Percentiles rank a stretch among this genome's conserved stretches.
These are phyloP conservation scores for Westerdykella ornata DNA, from an alignment of 2,329 filamentous ascomycete genomes.

Conservation along the genomic window DNA sequence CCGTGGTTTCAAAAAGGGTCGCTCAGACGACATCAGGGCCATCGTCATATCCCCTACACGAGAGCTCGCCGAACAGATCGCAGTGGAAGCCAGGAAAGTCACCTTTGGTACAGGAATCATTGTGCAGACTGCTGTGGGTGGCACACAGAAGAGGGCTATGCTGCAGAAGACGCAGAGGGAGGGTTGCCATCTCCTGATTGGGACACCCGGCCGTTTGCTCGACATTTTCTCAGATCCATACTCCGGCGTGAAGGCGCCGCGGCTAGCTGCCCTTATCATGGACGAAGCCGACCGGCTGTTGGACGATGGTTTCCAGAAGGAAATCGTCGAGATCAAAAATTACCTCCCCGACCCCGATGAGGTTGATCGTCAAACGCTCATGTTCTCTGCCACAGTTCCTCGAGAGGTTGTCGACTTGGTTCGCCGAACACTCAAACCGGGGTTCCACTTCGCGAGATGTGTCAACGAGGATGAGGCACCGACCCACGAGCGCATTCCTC, in stretches of 20 bases:
- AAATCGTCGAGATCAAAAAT: constrained; percentile 44
- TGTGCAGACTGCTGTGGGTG: constrained; percentile 79
- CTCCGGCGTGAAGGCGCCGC: constrained; percentile 58
- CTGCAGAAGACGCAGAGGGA: constrained; percentile 60
- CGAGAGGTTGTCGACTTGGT: constrained; percentile 75
- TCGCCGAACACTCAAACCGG: constrained; percentile 65
- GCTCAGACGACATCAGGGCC: constrained; percentile 50
- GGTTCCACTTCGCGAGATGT: constrained; percentile 89
- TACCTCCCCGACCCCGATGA: constrained; percentile 56
- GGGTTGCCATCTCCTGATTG: constrained; percentile 85
- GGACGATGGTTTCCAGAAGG: constrained; percentile 50
- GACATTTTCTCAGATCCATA: constrained; percentile 67
- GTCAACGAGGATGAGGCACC: constrained; percentile 72
- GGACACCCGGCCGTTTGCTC: constrained; percentile 78
- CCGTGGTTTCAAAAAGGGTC: constrained; percentile 37
- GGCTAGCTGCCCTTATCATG: constrained; percentile 54
- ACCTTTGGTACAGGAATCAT: constrained; percentile 58
- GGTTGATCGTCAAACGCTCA: constrained; percentile 76
- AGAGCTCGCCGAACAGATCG: constrained; percentile 59
- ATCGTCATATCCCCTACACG: constrained; percentile 58
- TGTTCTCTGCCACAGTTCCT: constrained; percentile 93
- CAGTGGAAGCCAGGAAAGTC: constrained; percentile 65
- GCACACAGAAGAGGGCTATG: constrained; percentile 68
- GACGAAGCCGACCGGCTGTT: constrained; percentile 63
- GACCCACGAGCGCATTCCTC: constrained; percentile 79